These are phyloP conservation scores for Adansonia grandidieri DNA, from an alignment of 441 rosid species.

Conservation along the genomic window DNA sequence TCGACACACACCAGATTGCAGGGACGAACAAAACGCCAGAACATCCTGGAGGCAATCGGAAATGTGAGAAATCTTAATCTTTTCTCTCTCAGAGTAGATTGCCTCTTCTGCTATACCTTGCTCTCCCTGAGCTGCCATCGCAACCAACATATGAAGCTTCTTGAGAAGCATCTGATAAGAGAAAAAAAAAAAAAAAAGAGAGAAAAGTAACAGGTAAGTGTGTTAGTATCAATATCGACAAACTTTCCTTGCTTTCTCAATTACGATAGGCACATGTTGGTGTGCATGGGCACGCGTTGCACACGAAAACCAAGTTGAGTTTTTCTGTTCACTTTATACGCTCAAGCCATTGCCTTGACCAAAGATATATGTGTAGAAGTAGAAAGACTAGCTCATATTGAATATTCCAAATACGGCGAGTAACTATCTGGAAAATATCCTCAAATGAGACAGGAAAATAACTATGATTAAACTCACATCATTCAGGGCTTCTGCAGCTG, in stretches of 20 bases:
- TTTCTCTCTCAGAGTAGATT: conserved; percentile 62
- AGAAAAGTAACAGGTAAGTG: not conserved
- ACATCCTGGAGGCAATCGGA: conserved; percentile 72
- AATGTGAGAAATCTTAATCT: conserved; percentile 70
- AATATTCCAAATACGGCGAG: too few relatives aligned
- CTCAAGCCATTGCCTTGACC: not conserved
- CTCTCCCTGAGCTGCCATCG: conserved; percentile 95
- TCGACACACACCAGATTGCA: not conserved
- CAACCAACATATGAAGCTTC: conserved; percentile 78
- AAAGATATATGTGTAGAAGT: too few relatives aligned
- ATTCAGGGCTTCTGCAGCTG: conserved; percentile 83
- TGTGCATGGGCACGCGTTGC: not conserved
- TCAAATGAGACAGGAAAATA: not conserved
- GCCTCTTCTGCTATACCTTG: conserved; percentile 74
- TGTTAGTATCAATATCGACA: not conserved
- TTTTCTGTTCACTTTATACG: too few relatives aligned
- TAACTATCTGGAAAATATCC: not conserved
- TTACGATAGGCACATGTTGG: too few relatives aligned
- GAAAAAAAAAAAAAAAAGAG: not conserved
- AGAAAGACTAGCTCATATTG: not conserved
- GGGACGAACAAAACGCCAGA: not conserved
- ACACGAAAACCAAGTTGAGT: too few relatives aligned
- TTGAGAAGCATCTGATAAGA: conserved; percentile 73
- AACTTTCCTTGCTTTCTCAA: too few relatives aligned
- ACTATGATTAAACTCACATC: conserved; percentile 55